Evolutionary conservation across 306 rosid genomes (phyloP).

Genomic region (Mimosa pudica): DNA sequence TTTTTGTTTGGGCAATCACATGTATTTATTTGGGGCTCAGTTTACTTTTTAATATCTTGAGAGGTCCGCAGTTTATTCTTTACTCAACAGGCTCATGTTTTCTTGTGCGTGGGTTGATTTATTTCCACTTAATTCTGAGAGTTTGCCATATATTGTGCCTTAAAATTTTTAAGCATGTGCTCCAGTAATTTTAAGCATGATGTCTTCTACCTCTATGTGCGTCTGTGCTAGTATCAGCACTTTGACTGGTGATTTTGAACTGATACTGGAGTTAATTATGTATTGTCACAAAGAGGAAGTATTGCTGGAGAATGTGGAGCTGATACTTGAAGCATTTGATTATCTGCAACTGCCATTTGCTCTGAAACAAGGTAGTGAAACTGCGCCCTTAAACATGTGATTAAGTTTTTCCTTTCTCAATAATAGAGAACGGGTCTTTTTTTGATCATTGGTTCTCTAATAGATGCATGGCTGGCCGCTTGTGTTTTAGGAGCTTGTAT

Average conservation of each 20-base stretch:
- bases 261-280: constrained; percentile 32
- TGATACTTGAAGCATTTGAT: constrained; percentile 91
- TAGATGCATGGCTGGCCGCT: constrained; percentile 22
- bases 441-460: constrained; percentile 25
- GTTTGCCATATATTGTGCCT: background rate
- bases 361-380: constrained; percentile 70
- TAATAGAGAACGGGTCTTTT: constrained; percentile 12
- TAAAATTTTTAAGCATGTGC: background rate
- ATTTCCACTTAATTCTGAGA: background rate
- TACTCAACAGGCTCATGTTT: background rate
- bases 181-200: background rate
- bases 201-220: background rate
- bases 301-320: constrained; percentile 89
- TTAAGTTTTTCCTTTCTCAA: constrained; percentile 1
- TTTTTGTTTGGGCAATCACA: background rate
- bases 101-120: background rate
- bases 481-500: constrained; percentile 24
- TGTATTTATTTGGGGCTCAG: background rate
- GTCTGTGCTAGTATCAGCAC: background rate
- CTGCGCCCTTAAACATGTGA: constrained; percentile 22
- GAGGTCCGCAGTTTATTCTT: background rate
- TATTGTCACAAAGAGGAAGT: constrained; percentile 69
- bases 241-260: constrained; percentile 30
- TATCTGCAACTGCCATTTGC: constrained; percentile 95
- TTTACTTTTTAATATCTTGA: background rate